phyloP scores from a whole-genome alignment of 306 rosid genomes.

The Quercus engelmannii region DNA sequence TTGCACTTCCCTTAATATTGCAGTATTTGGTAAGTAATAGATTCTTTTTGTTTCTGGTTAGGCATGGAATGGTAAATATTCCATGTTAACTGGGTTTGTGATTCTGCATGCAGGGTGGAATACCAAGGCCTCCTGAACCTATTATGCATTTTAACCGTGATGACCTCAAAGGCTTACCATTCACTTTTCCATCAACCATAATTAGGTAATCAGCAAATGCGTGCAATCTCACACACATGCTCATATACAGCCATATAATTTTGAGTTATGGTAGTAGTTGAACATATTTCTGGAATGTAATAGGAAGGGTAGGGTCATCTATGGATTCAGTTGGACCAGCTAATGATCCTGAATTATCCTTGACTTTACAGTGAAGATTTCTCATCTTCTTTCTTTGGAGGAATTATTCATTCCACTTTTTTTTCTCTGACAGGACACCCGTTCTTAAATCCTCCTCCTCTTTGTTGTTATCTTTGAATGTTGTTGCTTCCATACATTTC shows the following conservation, averaged over 20 bases:
- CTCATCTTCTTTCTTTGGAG: conserved; percentile 3
- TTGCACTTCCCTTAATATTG: conserved; percentile 85
- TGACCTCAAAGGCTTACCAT: conserved; percentile 82
- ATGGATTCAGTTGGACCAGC: background rate
- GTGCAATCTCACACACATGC: conserved; percentile 5
- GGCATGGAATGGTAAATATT: conserved; percentile 14
- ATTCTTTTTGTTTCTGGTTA: conserved; percentile 17
- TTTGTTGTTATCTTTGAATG: background rate
- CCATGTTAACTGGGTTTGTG: conserved; percentile 19
- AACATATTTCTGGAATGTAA: too few species aligned
- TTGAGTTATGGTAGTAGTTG: background rate
- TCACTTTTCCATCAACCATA: conserved; percentile 64
- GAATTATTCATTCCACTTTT: conserved; percentile 17
- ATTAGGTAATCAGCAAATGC: conserved; percentile 49
- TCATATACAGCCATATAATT: conserved; percentile 2
- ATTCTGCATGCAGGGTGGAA: conserved; percentile 77
- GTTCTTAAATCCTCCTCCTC: background rate
- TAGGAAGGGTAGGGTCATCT: too few species aligned
- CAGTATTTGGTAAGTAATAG: conserved; percentile 75
- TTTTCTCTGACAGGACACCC: conserved; percentile 5
- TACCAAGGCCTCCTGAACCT: conserved; percentile 77
- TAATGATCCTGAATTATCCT: background rate
- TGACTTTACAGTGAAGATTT: background rate
- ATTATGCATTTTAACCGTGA: conserved; percentile 72
- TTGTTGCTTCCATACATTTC: background rate